phyloP scores from a whole-genome alignment of 768 basidiomycete genomes.

The Boletus vinaceobasis region DNA sequence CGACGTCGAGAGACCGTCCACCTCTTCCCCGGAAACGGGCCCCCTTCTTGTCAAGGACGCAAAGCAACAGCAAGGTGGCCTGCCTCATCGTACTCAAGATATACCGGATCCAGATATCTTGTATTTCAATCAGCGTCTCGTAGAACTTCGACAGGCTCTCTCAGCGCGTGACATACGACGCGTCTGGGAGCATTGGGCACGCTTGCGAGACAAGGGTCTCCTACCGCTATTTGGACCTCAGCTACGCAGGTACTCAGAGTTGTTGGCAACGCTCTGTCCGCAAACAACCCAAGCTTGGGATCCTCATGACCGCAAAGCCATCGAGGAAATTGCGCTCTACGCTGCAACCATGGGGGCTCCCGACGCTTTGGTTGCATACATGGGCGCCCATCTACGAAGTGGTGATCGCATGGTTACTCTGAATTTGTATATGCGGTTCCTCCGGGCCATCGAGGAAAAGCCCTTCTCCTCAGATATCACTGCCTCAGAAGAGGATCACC shows the following conservation, averaged over 20 bases:
- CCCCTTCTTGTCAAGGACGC: constrained; percentile 4
- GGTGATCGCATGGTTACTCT: constrained; percentile 43
- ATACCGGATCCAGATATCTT: constrained; percentile 31
- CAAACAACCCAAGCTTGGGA: constrained; percentile 21
- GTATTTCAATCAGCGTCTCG: constrained; percentile 36
- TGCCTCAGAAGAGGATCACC: constrained; percentile 12
- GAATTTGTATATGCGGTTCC: constrained; percentile 42
- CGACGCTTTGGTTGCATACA: constrained; percentile 47
- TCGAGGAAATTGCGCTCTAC: constrained; percentile 49
- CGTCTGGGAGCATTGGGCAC: constrained; percentile 38
- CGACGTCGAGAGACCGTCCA: constrained; percentile 1
- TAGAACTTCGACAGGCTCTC: constrained; percentile 39
- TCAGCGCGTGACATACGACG: constrained; percentile 31
- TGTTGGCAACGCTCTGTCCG: constrained; percentile 32
- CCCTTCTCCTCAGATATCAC: constrained; percentile 14
- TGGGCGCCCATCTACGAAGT: constrained; percentile 44
- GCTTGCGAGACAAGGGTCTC: constrained; percentile 42
- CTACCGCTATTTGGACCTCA: constrained; percentile 46
- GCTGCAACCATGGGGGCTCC: constrained; percentile 44
- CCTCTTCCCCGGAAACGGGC: not conserved
- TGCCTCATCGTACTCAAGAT: constrained; percentile 6
- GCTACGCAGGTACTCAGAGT: constrained; percentile 37
- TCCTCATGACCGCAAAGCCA: constrained; percentile 25
- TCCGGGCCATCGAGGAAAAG: constrained; percentile 20
- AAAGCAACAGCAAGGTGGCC: constrained; percentile 3